Base-by-base conservation (phyloP, 1,139 yeast species). In the Debaryomycetaceae sp. region DNA sequence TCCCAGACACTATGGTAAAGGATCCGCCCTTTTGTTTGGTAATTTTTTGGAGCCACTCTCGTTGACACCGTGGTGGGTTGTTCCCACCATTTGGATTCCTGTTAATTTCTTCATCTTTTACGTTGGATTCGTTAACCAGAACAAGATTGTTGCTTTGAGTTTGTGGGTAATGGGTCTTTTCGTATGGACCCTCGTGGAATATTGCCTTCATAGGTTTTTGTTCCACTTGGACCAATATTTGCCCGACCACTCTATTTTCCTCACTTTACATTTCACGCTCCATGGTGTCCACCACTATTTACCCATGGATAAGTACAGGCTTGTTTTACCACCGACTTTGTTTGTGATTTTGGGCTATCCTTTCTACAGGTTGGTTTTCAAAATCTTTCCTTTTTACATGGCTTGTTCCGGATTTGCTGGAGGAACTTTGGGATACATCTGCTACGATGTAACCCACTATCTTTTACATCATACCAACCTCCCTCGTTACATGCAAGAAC, bases 281-380 rank as follows among this genome's bases (percentile, higher is more conserved):
- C 99, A 93, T 59, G 99, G 99, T 43, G 86, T 91, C 45, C 99
- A 93, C 64, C 99, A 93, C 65, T 93, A 89, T 66, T 76, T 93
- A 56, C 99, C 99, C 49, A 93, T 95, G 99, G 99, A 93, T 69
- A 80, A 81, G 47, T 75, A 83, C 65, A 82, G 99, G 62, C 78
- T 93, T 61, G 99, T 93, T 39, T 84, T 93, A 84, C 99, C 99
- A 5, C 99, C 99, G 40, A 75, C 97, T 0, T 71, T 93, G 59
- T 84, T 91, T 55, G 42, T 72, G 2, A 39, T 70, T 4, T 69
- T 74, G 59, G 75, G 75, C 4, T 70, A 60, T 47, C 79, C 79
- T 37, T 72, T 74, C 59, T 70, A 72, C 55, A 62, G 50, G 40
- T 55, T 74, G 47, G 69, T 74, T 11, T 74, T 73, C 48, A 47